Evolutionary conservation across 2,329 filamentous ascomycete species (phyloP).

Genomic region (Fusarium verrucosum): DNA sequence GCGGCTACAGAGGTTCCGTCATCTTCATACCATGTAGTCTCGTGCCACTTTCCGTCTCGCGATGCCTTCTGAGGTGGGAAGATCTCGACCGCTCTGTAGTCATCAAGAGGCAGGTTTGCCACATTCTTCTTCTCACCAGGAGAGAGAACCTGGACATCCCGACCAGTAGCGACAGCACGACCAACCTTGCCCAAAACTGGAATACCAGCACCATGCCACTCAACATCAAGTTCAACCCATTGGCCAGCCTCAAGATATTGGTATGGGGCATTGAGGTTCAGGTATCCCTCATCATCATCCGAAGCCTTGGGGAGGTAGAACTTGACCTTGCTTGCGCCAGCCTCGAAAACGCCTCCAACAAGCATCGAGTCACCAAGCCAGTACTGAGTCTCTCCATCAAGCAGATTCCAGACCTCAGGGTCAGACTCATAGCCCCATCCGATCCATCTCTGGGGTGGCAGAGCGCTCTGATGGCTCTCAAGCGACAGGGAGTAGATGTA

Average conservation of each 20-base stretch:
- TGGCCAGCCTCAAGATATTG: slow-evolving; percentile 60
- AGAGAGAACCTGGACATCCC: slow-evolving; percentile 50
- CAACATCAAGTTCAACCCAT: slow-evolving; percentile 53
- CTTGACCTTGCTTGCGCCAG: slow-evolving; percentile 61
- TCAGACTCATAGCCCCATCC: slow-evolving; percentile 78
- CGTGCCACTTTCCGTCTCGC: slow-evolving; percentile 39
- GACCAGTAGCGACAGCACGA: slow-evolving; percentile 52
- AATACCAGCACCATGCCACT: slow-evolving; percentile 55
- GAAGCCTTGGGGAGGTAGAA: slow-evolving; percentile 72
- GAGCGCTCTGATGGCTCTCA: slow-evolving; percentile 67
- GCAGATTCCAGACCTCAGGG: slow-evolving; percentile 72
- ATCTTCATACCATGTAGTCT: slow-evolving; percentile 51
- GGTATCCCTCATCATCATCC: slow-evolving; percentile 62
- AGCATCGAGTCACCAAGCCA: slow-evolving; percentile 76
- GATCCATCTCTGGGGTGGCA: slow-evolving; percentile 75
- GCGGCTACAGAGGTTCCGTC: slow-evolving; percentile 48
- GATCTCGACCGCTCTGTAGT: slow-evolving; percentile 56
- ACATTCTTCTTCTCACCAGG: slow-evolving; percentile 51
- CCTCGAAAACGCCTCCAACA: slow-evolving; percentile 73
- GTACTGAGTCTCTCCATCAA: slow-evolving; percentile 74
- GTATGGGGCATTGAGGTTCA: slow-evolving; percentile 70
- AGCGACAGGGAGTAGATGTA: slow-evolving; percentile 75
- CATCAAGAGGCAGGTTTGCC: slow-evolving; percentile 52
- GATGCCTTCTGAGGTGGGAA: slow-evolving; percentile 48
- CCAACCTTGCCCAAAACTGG: slow-evolving; percentile 53